Conservation (phyloP, 371 early-diverging fungal genomes). For the Enteropsectra breve region DNA sequence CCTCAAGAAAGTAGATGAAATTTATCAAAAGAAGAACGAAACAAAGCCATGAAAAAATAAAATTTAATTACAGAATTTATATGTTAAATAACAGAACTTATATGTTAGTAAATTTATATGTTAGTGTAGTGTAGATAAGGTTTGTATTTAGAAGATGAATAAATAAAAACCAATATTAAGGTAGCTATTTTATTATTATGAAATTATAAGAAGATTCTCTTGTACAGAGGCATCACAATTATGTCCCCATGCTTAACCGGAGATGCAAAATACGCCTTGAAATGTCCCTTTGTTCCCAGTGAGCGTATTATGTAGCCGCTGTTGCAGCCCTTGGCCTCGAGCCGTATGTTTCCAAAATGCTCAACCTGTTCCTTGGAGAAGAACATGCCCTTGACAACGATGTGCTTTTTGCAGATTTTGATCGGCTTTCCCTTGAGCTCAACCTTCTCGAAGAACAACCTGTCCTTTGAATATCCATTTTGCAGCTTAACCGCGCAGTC, state of each 20-base stretch:
- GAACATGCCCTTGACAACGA: conserved; percentile 57
- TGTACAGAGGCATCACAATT: conserved; percentile 54
- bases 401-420: conserved; percentile 49
- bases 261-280: conserved; percentile 58
- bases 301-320: conserved; percentile 56
- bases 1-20: conserved; percentile 61
- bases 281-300: conserved; percentile 55
- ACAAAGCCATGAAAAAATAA: too few species aligned
- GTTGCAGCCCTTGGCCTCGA: conserved; percentile 42
- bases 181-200: too few species aligned
- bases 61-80: too few species aligned
- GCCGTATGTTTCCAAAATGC: conserved; percentile 52
- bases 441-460: conserved; percentile 47
- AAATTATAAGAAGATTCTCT: conserved; percentile 52
- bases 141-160: too few species aligned
- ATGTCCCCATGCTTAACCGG: conserved; percentile 54
- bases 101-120: too few species aligned
- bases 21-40: background rate
- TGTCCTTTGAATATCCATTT: conserved; percentile 37
- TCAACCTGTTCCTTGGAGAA: conserved; percentile 53
- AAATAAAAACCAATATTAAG: too few species aligned
- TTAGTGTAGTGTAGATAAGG: too few species aligned
- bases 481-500: conserved; percentile 10
- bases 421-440: conserved; percentile 48
- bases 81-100: too few species aligned